Percentiles rank a stretch among this genome's conserved stretches.
Evolutionary conservation across 768 basidiomycete genomes (phyloP).

Genomic region (Suillus brevipes): DNA sequence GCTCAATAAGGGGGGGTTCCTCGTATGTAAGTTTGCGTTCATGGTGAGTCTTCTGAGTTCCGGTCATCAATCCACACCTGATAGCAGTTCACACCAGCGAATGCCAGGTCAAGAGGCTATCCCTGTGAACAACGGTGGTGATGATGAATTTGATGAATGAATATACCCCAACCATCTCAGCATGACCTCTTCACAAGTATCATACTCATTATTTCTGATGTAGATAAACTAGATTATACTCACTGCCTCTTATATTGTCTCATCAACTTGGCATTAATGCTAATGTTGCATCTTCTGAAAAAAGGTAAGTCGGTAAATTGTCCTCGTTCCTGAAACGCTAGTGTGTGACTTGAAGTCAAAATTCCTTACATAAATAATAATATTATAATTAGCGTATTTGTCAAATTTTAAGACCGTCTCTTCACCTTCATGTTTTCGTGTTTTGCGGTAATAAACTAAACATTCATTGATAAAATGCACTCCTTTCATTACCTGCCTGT

Average conservation of each 20-base stretch:
- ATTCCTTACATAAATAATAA: too few species aligned
- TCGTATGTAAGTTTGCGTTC: slow-evolving; percentile 86
- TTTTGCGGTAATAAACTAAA: background rate
- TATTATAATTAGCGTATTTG: background rate
- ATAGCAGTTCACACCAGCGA: slow-evolving; percentile 18
- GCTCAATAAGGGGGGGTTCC: slow-evolving; percentile 62
- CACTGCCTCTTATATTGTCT: background rate
- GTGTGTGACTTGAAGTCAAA: background rate
- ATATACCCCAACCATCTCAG: background rate
- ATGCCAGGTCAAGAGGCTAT: slow-evolving; percentile 25
- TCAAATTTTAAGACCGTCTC: background rate
- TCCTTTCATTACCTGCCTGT: slow-evolving; percentile 27
- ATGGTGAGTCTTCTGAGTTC: slow-evolving; percentile 48
- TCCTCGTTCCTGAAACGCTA: slow-evolving; percentile 17
- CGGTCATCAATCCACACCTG: background rate
- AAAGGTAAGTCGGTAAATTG: background rate
- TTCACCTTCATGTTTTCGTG: slow-evolving; percentile 10
- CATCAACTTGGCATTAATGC: background rate
- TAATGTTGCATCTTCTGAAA: background rate
- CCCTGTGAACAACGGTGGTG: slow-evolving; percentile 22
- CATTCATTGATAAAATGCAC: slow-evolving; percentile 27
- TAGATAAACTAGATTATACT: background rate
- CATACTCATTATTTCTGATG: background rate
- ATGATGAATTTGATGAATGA: slow-evolving; percentile 11
- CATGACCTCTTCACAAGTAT: background rate